These are phyloP conservation scores for Fusarium sp. DNA, from an alignment of 2,329 filamentous ascomycete genomes.

Conservation along the genomic window DNA sequence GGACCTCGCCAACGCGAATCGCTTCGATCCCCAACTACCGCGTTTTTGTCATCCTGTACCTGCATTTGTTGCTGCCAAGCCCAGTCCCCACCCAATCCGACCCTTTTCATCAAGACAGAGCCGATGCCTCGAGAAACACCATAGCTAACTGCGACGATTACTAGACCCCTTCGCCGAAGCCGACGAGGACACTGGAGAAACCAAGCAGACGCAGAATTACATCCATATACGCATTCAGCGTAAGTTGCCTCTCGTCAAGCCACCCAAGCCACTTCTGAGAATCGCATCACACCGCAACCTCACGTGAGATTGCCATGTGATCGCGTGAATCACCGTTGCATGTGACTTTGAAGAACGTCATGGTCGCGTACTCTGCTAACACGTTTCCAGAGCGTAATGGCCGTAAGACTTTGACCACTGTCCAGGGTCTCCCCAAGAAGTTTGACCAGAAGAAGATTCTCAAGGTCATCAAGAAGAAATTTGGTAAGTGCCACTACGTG, in stretches of 20 bases:
- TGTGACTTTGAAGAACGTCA: background rate
- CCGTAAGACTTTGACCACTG: slow-evolving; percentile 99
- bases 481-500: slow-evolving; percentile 68
- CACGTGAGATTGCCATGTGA: slow-evolving; percentile 20
- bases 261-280: slow-evolving; percentile 2
- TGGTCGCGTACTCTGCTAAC: slow-evolving; percentile 14
- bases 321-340: slow-evolving; percentile 4
- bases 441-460: slow-evolving; percentile 99
- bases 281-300: slow-evolving; percentile 19
- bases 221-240: slow-evolving; percentile 99
- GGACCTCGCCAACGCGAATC: background rate
- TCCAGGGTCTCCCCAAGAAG: slow-evolving; percentile 98
- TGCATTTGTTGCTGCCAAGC: slow-evolving; percentile 39
- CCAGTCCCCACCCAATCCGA: slow-evolving; percentile 30
- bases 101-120: slow-evolving; percentile 1
- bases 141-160: slow-evolving; percentile 7
- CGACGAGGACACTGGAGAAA: slow-evolving; percentile 98
- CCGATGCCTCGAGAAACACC: background rate
- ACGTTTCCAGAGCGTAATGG: slow-evolving; percentile 90
- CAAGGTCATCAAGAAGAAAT: slow-evolving; percentile 99
- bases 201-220: slow-evolving; percentile 95
- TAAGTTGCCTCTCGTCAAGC: slow-evolving; percentile 58
- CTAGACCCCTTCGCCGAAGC: slow-evolving; percentile 99
- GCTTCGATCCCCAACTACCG: background rate
- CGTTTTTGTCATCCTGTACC: slow-evolving; percentile 34